Evolutionary conservation across 176 grass and related monocot species (phyloP), one percentile per base, ranked within the genome.

Genomic region (Eragrostis curvula): DNA sequence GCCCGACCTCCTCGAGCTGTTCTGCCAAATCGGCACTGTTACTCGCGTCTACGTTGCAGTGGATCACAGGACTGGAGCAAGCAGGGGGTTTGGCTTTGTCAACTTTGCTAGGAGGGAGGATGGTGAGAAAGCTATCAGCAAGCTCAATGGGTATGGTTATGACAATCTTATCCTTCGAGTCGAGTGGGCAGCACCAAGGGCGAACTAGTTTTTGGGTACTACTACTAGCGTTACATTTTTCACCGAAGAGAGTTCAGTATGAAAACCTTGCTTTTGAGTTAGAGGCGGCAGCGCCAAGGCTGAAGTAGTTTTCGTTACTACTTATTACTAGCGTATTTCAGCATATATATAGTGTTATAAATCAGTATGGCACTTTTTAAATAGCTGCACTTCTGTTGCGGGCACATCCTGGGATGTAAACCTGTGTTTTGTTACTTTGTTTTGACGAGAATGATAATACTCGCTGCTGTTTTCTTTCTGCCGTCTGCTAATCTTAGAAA

Each of bases 111-210:
- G 53, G 47, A 79, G 66, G 53, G 87, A 89, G 70, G 79, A 92
- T 43, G 90, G 83, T 6, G 90, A 89, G 60, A 88, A 42, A 62
- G 86, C 87, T n/a, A 92, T 92, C 56, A 79, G 82, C 55, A 92
- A 84, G 52, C 86, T 92, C 63, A 89, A 92, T 55, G 87, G 87
- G 9, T 89, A 92, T 72, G 90, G 90, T 11, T 92, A 92, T 49
- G 90, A 92, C 64, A 92, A 84, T 70, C 83, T 92, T 25, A 89
- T 92, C 74, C 79, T 92, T 0, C 43, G 87, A 27, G 87, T 92
- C 3, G 90, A 92, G 74, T 89, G 79, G 90, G 80, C 90, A 21
- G 85, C 88, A 48, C 88, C 84, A 11, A 70, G 73, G 27, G 83
- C 83, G 5, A 89, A 89, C 25, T 87, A 77, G 68, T 49, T 32